Conservation (phyloP, 306 rosid genomes). For the Vicia sativa region DNA sequence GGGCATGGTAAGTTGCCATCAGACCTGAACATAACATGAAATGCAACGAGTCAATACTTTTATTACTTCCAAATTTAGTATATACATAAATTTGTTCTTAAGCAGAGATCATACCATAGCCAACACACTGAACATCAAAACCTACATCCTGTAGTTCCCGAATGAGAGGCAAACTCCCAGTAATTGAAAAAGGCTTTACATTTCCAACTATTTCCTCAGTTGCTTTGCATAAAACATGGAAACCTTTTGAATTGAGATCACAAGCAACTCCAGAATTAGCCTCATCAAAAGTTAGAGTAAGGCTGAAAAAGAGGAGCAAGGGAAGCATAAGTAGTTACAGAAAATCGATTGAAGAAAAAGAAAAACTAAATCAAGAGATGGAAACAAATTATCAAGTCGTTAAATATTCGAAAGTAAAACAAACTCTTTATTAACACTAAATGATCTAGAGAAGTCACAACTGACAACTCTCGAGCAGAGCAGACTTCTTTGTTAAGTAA, state of each 20-base stretch:
- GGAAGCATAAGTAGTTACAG: constrained; percentile 9
- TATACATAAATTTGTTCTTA: constrained; percentile 7
- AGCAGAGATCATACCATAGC: constrained; percentile 66
- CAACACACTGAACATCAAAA: constrained; percentile 87
- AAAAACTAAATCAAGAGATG: constrained; percentile 28
- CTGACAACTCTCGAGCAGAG: constrained; percentile 2
- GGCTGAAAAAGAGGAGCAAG: constrained; percentile 53
- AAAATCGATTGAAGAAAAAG: background rate
- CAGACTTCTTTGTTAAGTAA: constrained; percentile 13
- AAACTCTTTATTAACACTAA: background rate
- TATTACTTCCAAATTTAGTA: constrained; percentile 7
- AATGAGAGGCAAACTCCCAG: constrained; percentile 90
- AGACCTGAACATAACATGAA: constrained; percentile 61
- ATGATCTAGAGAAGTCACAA: constrained; percentile 2
- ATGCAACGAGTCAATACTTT: constrained; percentile 28
- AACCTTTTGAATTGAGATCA: constrained; percentile 79
- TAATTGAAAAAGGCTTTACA: constrained; percentile 89
- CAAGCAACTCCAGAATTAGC: constrained; percentile 86
- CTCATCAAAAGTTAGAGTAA: constrained; percentile 69
- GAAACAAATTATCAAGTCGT: background rate
- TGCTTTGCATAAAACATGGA: constrained; percentile 80
- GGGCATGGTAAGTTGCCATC: constrained; percentile 86
- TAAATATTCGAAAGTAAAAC: constrained; percentile 15
- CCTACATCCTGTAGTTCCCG: constrained; percentile 93
- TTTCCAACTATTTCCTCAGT: constrained; percentile 92